Evolutionary conservation across 768 basidiomycete species (phyloP).

Genomic region (Udeniomyces megalosporus): DNA sequence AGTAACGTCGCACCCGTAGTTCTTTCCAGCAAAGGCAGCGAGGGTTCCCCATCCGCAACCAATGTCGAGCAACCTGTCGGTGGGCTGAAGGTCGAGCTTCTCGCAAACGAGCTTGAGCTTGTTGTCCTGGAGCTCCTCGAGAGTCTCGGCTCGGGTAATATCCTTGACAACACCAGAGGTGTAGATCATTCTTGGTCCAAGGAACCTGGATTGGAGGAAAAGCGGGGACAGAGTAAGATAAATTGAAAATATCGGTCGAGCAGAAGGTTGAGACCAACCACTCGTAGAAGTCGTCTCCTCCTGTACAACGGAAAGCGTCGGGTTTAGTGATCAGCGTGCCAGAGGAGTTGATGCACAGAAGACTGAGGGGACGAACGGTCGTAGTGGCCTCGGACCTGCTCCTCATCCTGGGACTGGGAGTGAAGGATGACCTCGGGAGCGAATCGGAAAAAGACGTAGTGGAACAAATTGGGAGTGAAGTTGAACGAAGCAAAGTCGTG

Average conservation of each 20-base stretch:
- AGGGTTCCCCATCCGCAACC: slow-evolving; percentile 88
- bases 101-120: slow-evolving; percentile 89
- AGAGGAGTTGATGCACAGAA: not conserved
- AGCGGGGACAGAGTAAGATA: not conserved
- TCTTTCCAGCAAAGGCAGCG: slow-evolving; percentile 85
- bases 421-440: slow-evolving; percentile 90
- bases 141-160: slow-evolving; percentile 53
- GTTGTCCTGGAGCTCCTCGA: slow-evolving; percentile 95
- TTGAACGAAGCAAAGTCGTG: slow-evolving; percentile 90
- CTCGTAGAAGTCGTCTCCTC: slow-evolving; percentile 85
- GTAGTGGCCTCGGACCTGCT: slow-evolving; percentile 90
- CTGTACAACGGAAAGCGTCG: not conserved
- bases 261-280: slow-evolving; percentile 38
- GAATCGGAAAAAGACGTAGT: slow-evolving; percentile 73
- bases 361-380: slow-evolving; percentile 40
- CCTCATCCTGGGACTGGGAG: slow-evolving; percentile 77
- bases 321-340: not conserved
- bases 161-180: slow-evolving; percentile 77
- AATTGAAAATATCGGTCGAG: not conserved
- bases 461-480: slow-evolving; percentile 79
- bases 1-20: slow-evolving; percentile 89
- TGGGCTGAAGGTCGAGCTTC: slow-evolving; percentile 76
- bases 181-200: slow-evolving; percentile 92
- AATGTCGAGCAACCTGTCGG: slow-evolving; percentile 43
- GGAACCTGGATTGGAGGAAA: slow-evolving; percentile 44